phyloP scores from a whole-genome alignment of 2,329 filamentous ascomycete genomes.

The Lasiodiplodia sp. region DNA sequence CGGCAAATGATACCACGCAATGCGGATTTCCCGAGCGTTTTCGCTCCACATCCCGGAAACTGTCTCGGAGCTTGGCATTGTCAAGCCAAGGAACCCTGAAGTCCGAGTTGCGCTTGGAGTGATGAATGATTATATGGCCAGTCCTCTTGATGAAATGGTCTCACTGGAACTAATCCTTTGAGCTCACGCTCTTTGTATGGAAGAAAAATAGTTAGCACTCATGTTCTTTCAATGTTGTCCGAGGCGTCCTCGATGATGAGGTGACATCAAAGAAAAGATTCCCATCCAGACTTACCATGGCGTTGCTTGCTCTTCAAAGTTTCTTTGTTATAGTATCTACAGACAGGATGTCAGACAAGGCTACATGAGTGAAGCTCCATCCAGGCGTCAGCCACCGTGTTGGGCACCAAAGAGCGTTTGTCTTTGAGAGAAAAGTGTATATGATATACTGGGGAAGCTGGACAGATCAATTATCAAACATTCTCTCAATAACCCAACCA shows the following conservation, averaged over 20 bases:
- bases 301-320: background rate
- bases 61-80: too few relatives aligned
- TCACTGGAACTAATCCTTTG: background rate
- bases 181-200: background rate
- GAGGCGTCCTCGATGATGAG: background rate
- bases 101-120: background rate
- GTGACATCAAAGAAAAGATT: background rate
- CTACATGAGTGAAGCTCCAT: background rate
- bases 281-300: background rate
- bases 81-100: background rate
- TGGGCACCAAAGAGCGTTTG: background rate
- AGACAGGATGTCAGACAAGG: too few relatives aligned
- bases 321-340: background rate
- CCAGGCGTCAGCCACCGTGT: background rate
- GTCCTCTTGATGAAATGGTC: background rate
- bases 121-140: background rate
- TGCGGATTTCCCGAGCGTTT: background rate
- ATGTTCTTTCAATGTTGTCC: background rate
- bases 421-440: constrained; percentile 11
- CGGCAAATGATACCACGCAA: background rate
- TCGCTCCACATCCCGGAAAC: background rate
- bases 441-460: background rate
- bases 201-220: background rate
- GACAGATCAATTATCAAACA: background rate
- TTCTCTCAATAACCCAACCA: background rate